A percentile compares a stretch with the other conserved stretches of the same genome.
These are phyloP conservation scores for Peribolospora baueri DNA, from an alignment of 768 basidiomycete genomes.

Conservation along the genomic window DNA sequence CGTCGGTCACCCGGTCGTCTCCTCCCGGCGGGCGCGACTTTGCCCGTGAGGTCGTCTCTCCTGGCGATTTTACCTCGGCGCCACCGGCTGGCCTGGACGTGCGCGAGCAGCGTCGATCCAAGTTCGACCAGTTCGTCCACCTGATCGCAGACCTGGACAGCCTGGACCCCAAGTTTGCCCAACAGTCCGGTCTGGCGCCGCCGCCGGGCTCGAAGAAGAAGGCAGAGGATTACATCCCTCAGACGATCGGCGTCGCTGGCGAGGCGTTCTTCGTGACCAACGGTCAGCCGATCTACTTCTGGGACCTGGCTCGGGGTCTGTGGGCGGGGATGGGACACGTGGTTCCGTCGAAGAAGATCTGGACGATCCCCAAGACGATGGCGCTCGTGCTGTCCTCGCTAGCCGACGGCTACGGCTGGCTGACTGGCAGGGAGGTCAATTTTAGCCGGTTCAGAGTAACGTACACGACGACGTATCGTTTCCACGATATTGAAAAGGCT, in stretches of 20 bases:
- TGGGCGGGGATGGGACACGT: slow-evolving; percentile 35
- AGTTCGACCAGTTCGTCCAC: slow-evolving; percentile 14
- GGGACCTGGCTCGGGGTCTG: slow-evolving; percentile 67
- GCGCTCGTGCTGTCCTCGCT: slow-evolving; percentile 38
- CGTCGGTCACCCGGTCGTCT: slow-evolving; percentile 17
- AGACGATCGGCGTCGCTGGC: slow-evolving; percentile 48
- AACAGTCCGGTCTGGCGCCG: background rate
- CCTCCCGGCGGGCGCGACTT: slow-evolving; percentile 36
- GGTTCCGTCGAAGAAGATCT: background rate
- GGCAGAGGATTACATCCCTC: background rate
- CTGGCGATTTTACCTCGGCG: slow-evolving; percentile 2
- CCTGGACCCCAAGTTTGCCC: background rate
- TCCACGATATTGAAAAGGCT: slow-evolving; percentile 82
- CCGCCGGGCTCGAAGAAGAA: background rate
- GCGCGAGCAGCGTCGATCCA: background rate
- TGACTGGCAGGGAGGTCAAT: slow-evolving; percentile 52
- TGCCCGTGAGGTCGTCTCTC: slow-evolving; percentile 33
- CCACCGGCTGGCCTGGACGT: slow-evolving; percentile 7
- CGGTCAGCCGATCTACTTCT: slow-evolving; percentile 85
- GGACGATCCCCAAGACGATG: slow-evolving; percentile 6
- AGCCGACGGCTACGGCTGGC: slow-evolving; percentile 47
- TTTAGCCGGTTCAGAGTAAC: slow-evolving; percentile 69
- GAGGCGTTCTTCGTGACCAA: slow-evolving; percentile 94
- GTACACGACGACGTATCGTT: slow-evolving; percentile 52
- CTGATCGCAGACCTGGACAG: background rate